These are phyloP conservation scores for Fraxinus angustifolia DNA, from an alignment of 305 asterid species.

Conservation along the genomic window DNA sequence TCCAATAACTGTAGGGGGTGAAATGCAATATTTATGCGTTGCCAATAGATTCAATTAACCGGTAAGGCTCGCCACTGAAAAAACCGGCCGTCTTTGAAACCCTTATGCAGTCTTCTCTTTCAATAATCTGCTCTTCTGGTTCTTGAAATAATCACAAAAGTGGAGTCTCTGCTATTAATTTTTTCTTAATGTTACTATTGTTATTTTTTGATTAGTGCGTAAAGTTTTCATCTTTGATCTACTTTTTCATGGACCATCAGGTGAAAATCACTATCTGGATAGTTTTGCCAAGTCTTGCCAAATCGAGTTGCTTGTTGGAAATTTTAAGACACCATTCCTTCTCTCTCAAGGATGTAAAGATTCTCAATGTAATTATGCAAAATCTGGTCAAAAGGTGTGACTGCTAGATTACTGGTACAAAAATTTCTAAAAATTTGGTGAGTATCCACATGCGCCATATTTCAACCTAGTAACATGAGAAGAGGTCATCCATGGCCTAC, in stretches of 20 bases:
- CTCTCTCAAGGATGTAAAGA: conserved; percentile 24
- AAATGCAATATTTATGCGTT: neutral
- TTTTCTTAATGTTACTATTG: neutral
- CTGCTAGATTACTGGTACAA: too few species aligned
- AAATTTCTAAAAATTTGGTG: too few species aligned
- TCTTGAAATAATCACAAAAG: neutral
- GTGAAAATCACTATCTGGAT: conserved; percentile 30
- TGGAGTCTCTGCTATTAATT: neutral
- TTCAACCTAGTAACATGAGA: neutral
- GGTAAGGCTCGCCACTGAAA: neutral
- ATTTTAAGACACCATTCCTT: conserved; percentile 37
- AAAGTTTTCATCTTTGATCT: neutral
- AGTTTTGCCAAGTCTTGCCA: conserved; percentile 26
- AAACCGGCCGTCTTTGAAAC: neutral
- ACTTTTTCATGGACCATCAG: conserved; percentile 33
- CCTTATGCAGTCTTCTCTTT: neutral
- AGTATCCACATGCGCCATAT: too few species aligned
- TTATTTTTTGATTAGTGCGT: neutral
- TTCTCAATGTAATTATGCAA: conserved; percentile 14
- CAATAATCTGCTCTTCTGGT: neutral
- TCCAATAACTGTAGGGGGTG: neutral
- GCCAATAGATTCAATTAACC: neutral
- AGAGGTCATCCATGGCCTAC: neutral
- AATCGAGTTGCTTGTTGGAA: conserved; percentile 43
- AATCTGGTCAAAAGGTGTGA: too few species aligned